A percentile compares a stretch with the other conserved stretches of the same genome.
These are phyloP conservation scores for Fusarium protoensiforme DNA, from an alignment of 2,329 filamentous ascomycete genomes.

Conservation along the genomic window DNA sequence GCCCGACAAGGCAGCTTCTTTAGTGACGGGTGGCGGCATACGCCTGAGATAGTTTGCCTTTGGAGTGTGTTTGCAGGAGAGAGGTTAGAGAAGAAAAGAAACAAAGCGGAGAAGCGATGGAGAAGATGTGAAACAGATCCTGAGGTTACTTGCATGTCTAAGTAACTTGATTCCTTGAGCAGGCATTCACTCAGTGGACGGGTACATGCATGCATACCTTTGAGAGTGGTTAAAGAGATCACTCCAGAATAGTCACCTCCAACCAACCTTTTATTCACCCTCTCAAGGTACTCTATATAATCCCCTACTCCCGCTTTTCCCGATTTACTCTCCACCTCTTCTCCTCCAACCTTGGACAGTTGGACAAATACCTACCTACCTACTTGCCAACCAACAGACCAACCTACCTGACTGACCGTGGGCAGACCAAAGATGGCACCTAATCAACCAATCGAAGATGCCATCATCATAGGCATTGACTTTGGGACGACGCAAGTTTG, in stretches of 20 bases:
- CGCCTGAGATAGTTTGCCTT: neutral
- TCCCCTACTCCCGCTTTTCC: neutral
- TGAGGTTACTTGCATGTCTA: neutral
- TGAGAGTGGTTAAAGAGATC: too few relatives aligned
- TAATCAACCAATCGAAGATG: neutral
- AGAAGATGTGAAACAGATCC: neutral
- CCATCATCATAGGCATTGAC: conserved; percentile 55
- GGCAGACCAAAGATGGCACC: neutral
- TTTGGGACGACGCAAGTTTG: conserved; percentile 58
- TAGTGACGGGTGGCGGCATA: neutral
- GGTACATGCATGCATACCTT: neutral
- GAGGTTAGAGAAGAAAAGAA: neutral
- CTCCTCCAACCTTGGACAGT: neutral
- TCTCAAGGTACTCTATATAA: too few relatives aligned
- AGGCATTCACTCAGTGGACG: neutral
- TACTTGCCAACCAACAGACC: neutral
- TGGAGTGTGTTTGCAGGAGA: neutral
- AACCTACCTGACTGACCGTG: neutral
- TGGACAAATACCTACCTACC: neutral
- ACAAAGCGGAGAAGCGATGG: neutral
- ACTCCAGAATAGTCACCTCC: too few relatives aligned
- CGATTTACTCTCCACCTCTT: neutral
- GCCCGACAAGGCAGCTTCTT: neutral
- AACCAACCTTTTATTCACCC: too few relatives aligned
- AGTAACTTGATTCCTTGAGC: neutral